Base-by-base conservation (phyloP, 345 rosid species). In the Limnanthes douglasii region DNA sequence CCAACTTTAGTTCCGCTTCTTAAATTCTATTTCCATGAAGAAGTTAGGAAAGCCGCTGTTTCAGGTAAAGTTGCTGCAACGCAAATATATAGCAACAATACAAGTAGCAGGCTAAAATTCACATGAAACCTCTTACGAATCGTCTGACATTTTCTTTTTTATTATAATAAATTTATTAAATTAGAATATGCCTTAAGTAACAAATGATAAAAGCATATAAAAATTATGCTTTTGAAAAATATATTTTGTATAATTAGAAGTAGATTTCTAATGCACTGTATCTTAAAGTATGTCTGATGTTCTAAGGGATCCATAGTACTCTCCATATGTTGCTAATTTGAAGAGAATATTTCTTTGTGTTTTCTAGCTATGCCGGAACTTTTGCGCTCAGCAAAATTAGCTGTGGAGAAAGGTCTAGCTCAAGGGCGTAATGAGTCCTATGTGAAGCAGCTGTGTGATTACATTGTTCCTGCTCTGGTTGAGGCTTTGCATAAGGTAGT, bases 31-130 rank as follows among this genome's bases (percentile, higher is more conserved):
- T 92, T 92, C 66, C 99, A 92, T 18, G 99, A 92, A 46, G 99
- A 92, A 61, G 99, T 92, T 37, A 92, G 99, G 69, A 92, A 84
- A 71, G 99, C 99, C 37, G 99, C 99, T 48, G 96, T 92, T 56
- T 92, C 99, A 73, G 99, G 99, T 92, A 69, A n/a, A n/a, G n/a
- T n/a, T n/a, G n/a, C n/a, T n/a, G n/a, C n/a, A n/a, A n/a, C n/a
- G n/a, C n/a, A n/a, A n/a, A n/a, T n/a, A n/a, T n/a, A n/a, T n/a
- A n/a, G n/a, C n/a, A n/a, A n/a, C n/a, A n/a, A n/a, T n/a, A n/a
- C n/a, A n/a, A n/a, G n/a, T n/a, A n/a, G n/a, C n/a, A n/a, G n/a
- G n/a, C n/a, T n/a, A n/a, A n/a, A n/a, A n/a, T n/a, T n/a, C n/a
- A n/a, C n/a, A n/a, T n/a, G n/a, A n/a, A n/a, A n/a, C n/a, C n/a